Conservation (phyloP, 2,329 filamentous ascomycete species). For the Fusarium temperatum region DNA sequence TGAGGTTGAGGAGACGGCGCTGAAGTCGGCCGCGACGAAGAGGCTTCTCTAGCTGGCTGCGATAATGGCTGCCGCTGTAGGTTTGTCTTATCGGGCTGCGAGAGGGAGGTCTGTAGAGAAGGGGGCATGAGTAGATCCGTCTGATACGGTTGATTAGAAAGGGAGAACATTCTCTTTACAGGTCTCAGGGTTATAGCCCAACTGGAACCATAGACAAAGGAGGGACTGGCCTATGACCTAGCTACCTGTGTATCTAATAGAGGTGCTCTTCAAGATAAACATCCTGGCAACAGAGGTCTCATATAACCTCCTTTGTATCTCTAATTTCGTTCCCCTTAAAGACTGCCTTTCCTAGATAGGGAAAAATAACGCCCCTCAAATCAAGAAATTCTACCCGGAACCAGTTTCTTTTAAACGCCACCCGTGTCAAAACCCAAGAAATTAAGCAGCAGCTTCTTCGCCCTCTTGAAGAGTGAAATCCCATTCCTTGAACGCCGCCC, state of each 20-base stretch:
- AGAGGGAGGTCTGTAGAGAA: not conserved
- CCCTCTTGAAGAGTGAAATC: constrained; percentile 73
- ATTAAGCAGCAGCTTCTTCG: constrained; percentile 14
- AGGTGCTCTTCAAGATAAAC: not conserved
- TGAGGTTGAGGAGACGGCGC: not conserved
- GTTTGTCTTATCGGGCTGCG: not conserved
- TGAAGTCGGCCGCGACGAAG: not conserved
- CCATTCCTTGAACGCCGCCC: constrained; percentile 82
- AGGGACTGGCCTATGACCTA: not conserved
- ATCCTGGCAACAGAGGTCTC: not conserved
- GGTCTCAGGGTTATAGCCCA: not conserved
- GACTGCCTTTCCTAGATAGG: not conserved
- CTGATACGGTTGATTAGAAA: not conserved
- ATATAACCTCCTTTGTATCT: not conserved
- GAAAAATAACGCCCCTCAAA: not conserved
- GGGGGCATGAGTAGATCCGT: not conserved
- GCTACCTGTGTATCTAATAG: not conserved
- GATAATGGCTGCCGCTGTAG: not conserved
- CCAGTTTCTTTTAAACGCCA: constrained; percentile 32
- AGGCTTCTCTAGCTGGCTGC: not conserved
- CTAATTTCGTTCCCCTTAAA: not conserved
- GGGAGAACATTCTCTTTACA: not conserved
- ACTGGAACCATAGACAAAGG: not conserved
- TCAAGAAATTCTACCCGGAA: constrained; percentile 1
- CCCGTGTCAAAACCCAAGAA: constrained; percentile 8